These are phyloP conservation scores for Fusarium protoensiforme DNA, from an alignment of 2,329 filamentous ascomycete species.

Conservation along the genomic window DNA sequence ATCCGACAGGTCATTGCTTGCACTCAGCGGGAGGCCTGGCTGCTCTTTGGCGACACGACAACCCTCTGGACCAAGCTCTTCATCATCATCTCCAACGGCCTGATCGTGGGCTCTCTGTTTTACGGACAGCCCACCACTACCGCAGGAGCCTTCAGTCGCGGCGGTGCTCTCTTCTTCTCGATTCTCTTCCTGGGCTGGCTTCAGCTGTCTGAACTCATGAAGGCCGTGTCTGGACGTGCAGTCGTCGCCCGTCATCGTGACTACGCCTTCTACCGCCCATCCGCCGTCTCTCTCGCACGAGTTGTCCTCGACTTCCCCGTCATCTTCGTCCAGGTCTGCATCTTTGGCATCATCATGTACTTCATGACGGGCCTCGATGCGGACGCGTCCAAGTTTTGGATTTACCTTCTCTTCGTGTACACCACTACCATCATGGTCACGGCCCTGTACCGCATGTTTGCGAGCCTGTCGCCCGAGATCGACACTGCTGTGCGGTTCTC, in stretches of 20 bases:
- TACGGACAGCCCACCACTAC: conserved; percentile 72
- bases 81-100: conserved; percentile 77
- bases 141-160: conserved; percentile 68
- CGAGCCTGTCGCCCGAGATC: conserved; percentile 66
- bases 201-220: conserved; percentile 81
- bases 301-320: conserved; percentile 68
- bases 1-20: conserved; percentile 75
- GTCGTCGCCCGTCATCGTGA: conserved; percentile 63
- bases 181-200: conserved; percentile 70
- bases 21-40: conserved; percentile 81
- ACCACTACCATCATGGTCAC: conserved; percentile 65
- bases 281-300: conserved; percentile 65
- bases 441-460: conserved; percentile 64
- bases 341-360: conserved; percentile 79
- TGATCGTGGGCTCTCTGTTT: conserved; percentile 84
- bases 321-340: conserved; percentile 70
- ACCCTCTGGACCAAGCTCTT: conserved; percentile 83
- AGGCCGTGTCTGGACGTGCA: conserved; percentile 76
- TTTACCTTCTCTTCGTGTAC: conserved; percentile 72
- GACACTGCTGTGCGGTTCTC: conserved; percentile 71
- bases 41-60: conserved; percentile 79
- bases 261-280: conserved; percentile 64
- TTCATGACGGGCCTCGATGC: conserved; percentile 79
- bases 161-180: conserved; percentile 60
- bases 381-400: conserved; percentile 73